Evolutionary conservation across 768 basidiomycete species (phyloP).

Genomic region (Rickenella mellea): DNA sequence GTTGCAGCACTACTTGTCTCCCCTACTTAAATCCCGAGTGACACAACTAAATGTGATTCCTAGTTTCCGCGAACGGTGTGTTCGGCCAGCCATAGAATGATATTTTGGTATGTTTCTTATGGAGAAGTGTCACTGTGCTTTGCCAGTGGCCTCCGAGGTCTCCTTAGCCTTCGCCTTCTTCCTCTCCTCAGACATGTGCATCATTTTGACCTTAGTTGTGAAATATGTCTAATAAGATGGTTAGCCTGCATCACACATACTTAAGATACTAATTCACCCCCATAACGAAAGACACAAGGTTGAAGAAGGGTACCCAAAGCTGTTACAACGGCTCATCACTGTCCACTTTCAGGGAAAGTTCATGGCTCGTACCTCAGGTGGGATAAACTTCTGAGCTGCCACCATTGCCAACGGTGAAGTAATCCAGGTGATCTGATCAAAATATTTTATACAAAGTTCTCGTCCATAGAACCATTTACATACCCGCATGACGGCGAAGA

Average conservation of each 20-base stretch:
- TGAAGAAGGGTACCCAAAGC: slow-evolving; percentile 90
- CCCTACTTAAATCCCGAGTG: too few relatives aligned
- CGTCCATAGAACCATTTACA: slow-evolving; percentile 9
- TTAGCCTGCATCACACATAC: slow-evolving; percentile 5
- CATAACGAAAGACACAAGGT: slow-evolving; percentile 60
- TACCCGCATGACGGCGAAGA: slow-evolving; percentile 67
- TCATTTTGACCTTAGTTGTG: slow-evolving; percentile 62
- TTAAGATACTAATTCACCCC: slow-evolving; percentile 41
- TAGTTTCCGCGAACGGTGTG: too few relatives aligned
- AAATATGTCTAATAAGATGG: slow-evolving; percentile 46
- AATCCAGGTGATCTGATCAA: slow-evolving; percentile 63
- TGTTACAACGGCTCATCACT: slow-evolving; percentile 16
- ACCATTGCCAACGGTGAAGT: slow-evolving; percentile 66
- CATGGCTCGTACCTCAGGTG: slow-evolving; percentile 49
- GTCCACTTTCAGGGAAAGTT: neutral
- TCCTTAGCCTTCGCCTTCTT: slow-evolving; percentile 26
- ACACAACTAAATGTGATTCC: too few relatives aligned
- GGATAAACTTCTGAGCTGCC: slow-evolving; percentile 72
- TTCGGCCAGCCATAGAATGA: too few relatives aligned
- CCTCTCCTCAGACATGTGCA: slow-evolving; percentile 41
- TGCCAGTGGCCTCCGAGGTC: too few relatives aligned
- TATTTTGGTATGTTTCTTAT: too few relatives aligned
- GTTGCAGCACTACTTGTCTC: too few relatives aligned
- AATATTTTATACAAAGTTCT: neutral
- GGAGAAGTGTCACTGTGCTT: too few relatives aligned